These are phyloP conservation scores for Aegilops speltoides DNA, from an alignment of 176 grass and related monocot species.

Conservation along the genomic window DNA sequence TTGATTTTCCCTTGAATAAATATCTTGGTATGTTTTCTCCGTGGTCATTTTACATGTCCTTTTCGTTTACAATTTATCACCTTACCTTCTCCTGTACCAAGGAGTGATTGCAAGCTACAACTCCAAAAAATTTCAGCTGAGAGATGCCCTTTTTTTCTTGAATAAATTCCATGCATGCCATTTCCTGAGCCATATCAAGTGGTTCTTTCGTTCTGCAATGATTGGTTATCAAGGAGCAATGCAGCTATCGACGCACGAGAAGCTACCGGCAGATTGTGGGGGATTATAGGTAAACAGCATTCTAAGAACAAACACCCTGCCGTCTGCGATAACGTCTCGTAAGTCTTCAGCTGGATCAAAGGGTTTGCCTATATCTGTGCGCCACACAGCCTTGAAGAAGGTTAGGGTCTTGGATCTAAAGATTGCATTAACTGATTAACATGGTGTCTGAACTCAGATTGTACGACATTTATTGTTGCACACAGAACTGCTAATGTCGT, in stretches of 20 bases:
- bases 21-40: background rate
- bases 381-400: background rate
- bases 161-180: background rate
- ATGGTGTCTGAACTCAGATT: background rate
- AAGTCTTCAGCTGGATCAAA: background rate
- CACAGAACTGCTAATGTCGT: too few species aligned
- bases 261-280: background rate
- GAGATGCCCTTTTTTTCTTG: background rate
- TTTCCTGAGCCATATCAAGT: background rate
- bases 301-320: slow-evolving; percentile 1
- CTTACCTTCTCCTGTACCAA: background rate
- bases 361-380: background rate
- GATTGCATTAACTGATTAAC: background rate
- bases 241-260: background rate
- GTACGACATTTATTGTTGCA: background rate
- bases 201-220: background rate
- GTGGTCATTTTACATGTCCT: background rate
- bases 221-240: background rate
- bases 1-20: background rate
- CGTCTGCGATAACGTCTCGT: background rate
- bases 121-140: background rate
- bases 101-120: background rate
- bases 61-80: background rate
- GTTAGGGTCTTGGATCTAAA: too few species aligned
- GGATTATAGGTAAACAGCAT: background rate